phyloP scores from a whole-genome alignment of 148 eudicot genomes.

The Hydrangea macrophylla region DNA sequence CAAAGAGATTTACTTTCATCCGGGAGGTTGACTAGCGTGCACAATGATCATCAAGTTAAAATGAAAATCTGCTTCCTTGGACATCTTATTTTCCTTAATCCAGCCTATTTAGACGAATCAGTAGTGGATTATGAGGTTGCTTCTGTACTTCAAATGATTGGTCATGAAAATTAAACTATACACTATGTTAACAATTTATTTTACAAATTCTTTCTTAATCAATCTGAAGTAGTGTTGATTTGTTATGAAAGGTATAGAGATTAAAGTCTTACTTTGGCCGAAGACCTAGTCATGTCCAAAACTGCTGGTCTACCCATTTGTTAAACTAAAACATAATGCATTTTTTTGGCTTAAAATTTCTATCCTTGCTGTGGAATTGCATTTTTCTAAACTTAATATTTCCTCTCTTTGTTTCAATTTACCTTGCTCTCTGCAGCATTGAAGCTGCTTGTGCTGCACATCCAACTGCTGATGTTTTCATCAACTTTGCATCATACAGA shows the following conservation, averaged over 20 bases:
- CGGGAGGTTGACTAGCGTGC: background rate
- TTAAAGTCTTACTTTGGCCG: too few relatives aligned
- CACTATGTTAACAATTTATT: background rate
- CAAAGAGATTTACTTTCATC: background rate
- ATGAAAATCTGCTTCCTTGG: background rate
- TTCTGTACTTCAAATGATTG: background rate
- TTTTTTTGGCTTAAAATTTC: background rate
- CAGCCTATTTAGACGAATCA: background rate
- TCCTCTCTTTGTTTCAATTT: conserved; percentile 8
- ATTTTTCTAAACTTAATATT: background rate
- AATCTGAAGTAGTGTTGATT: too few relatives aligned
- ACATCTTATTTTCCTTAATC: background rate
- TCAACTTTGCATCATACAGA: conserved; percentile 95
- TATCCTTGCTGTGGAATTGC: background rate
- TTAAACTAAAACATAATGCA: background rate
- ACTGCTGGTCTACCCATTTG: background rate
- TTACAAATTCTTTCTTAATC: too few relatives aligned
- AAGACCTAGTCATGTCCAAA: background rate
- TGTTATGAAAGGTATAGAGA: too few relatives aligned
- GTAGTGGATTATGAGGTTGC: background rate
- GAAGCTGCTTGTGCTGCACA: conserved; percentile 97
- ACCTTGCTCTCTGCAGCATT: conserved; percentile 44
- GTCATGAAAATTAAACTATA: background rate
- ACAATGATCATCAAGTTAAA: background rate
- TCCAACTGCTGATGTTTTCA: conserved; percentile 97